phyloP scores from a whole-genome alignment of 257 asterid species.

The Jacaranda copaia region DNA sequence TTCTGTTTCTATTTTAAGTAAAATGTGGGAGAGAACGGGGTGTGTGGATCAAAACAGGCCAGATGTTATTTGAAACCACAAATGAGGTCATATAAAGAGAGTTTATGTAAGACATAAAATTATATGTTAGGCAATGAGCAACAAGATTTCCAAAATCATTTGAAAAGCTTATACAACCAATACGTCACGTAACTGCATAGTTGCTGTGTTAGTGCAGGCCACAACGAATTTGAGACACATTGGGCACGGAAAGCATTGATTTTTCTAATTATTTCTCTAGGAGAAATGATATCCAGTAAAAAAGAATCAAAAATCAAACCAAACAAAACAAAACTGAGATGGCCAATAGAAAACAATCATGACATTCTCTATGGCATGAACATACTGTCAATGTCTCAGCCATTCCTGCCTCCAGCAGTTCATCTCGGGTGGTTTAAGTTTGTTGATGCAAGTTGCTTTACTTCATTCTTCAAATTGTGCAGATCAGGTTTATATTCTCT shows the following conservation, averaged over 20 bases:
- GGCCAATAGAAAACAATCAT: neutral
- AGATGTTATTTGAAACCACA: neutral
- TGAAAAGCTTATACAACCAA: neutral
- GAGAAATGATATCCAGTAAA: neutral
- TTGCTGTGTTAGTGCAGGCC: neutral
- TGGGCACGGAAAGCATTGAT: neutral
- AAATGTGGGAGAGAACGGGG: neutral
- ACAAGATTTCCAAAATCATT: conserved; percentile 4
- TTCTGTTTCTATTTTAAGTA: neutral
- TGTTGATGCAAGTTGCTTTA: conserved; percentile 51
- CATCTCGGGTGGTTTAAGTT: conserved; percentile 58
- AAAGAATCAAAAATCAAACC: neutral
- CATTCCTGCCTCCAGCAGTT: conserved; percentile 68
- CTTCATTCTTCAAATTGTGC: conserved; percentile 53
- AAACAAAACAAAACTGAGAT: neutral
- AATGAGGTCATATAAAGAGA: neutral
- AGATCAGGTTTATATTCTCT: conserved; percentile 66
- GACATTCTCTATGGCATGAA: neutral
- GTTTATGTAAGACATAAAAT: neutral
- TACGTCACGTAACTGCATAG: neutral
- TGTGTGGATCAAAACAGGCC: neutral
- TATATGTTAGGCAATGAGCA: neutral
- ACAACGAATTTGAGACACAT: neutral
- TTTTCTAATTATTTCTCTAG: neutral
- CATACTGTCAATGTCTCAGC: conserved; percentile 59